These are phyloP conservation scores for Pseudomassariella vexata DNA, from an alignment of 2,329 filamentous ascomycete genomes.

Conservation along the genomic window DNA sequence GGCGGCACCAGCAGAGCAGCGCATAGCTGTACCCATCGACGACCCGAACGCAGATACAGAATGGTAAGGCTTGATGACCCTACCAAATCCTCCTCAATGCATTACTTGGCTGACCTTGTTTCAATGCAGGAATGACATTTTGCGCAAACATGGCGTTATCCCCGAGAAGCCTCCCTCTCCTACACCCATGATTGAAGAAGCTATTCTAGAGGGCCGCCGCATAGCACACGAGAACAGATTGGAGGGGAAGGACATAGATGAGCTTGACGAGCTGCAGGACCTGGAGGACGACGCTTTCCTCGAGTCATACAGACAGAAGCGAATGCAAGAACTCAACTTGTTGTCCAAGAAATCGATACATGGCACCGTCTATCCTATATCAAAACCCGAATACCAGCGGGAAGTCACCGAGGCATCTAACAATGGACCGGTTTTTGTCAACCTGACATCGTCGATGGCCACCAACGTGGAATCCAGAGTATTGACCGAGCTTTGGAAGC, in stretches of 20 bases:
- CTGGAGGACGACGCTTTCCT: slow-evolving; percentile 92
- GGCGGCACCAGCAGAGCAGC: slow-evolving; percentile 58
- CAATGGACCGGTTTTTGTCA: slow-evolving; percentile 64
- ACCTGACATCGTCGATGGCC: slow-evolving; percentile 71
- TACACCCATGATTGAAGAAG: slow-evolving; percentile 93
- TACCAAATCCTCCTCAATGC: neutral
- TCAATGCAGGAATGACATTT: slow-evolving; percentile 81
- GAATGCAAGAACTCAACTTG: slow-evolving; percentile 73
- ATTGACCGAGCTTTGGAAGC: slow-evolving; percentile 78
- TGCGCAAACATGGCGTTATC: slow-evolving; percentile 92
- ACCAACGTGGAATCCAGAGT: slow-evolving; percentile 82
- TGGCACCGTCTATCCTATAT: slow-evolving; percentile 86
- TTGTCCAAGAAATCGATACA: slow-evolving; percentile 74
- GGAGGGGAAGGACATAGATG: slow-evolving; percentile 90
- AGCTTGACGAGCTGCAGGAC: slow-evolving; percentile 89
- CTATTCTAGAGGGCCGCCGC: slow-evolving; percentile 73
- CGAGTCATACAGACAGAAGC: slow-evolving; percentile 80
- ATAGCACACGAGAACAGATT: slow-evolving; percentile 88
- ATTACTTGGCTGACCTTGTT: slow-evolving; percentile 5
- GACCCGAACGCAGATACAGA: slow-evolving; percentile 97
- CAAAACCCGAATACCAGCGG: slow-evolving; percentile 86
- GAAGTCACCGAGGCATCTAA: slow-evolving; percentile 90
- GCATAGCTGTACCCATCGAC: slow-evolving; percentile 78
- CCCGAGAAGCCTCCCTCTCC: slow-evolving; percentile 97
- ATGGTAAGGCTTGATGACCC: slow-evolving; percentile 62